Evolutionary conservation across 2,329 filamentous ascomycete genomes (phyloP), one percentile per base, ranked within the genome.

Genomic region (Pyricularia pennisetigena): DNA sequence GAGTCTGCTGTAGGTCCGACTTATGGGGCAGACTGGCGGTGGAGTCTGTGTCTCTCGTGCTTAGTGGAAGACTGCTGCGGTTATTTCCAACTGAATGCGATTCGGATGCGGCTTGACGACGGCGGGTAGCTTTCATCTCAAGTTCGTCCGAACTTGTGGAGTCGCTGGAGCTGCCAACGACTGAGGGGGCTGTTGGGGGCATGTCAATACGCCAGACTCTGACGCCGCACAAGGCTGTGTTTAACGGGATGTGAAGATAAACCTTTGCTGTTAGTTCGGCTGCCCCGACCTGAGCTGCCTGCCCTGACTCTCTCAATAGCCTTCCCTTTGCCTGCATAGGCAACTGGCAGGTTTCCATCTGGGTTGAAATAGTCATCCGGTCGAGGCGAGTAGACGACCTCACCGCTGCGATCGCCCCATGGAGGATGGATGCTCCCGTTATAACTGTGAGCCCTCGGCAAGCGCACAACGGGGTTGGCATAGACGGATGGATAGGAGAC

Each of bases 91-190:
- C 16, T 26, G 24, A 16, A 26, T 29, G 59, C 12, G 9, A 28
- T 62, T 62, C 59, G 59, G 59, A 29, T 62, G 26, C 24, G 26
- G 26, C 24, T 28, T 62, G 59, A 16, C 59, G 59, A 29, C 59
- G 59, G 69, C 63, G 66, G 23, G 69, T 68, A 1, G 74, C 72
- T 68, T 74, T 77, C 73, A 81, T 80, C 71, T 81, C 79, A 57
- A 80, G 72, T 49, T 78, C 79, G 59, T 80, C 79, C 66, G 80
- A 80, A 71, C 76, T 78, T 65, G 73, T 77, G 20, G 79, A 81
- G 66, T 74, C 76, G 68, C 74, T 74, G 20, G 76, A 78, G 72
- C 79, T 82, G 67, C 76, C 76, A 23, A 73, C 73, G 20, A 78
- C 75, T 8, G 74, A 76, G 20, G 70, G 72, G 68, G 28, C 69